phyloP scores from a whole-genome alignment of 2,329 filamentous ascomycete genomes.

The Pezicula carpinea region DNA sequence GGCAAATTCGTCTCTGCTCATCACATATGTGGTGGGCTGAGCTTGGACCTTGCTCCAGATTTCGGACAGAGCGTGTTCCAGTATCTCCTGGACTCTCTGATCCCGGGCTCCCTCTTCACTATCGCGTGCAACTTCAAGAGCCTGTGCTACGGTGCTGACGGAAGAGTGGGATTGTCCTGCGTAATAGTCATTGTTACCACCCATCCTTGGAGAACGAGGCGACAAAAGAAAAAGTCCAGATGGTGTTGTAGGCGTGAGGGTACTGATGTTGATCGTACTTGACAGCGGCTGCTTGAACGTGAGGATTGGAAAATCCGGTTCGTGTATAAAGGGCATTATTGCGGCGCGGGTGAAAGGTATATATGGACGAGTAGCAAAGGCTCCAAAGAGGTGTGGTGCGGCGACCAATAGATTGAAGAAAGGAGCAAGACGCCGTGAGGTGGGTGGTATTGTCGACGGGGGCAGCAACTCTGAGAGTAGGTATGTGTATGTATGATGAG shows the following conservation, averaged over 20 bases:
- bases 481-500: no score
- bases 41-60: conserved; percentile 66
- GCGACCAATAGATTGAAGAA: neutral
- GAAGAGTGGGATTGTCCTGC: neutral
- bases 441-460: no score
- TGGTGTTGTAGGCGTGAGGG: conserved; percentile 7
- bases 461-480: no score
- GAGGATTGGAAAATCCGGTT: conserved; percentile 19
- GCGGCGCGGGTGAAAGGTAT: neutral
- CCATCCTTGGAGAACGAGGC: conserved; percentile 15
- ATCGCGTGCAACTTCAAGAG: conserved; percentile 72
- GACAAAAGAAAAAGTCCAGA: conserved; percentile 10
- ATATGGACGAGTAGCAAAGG: neutral
- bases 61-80: conserved; percentile 58
- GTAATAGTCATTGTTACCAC: conserved; percentile 10
- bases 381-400: neutral
- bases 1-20: conserved; percentile 73
- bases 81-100: conserved; percentile 54
- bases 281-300: conserved; percentile 9
- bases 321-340: conserved; percentile 17
- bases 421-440: no score
- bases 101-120: conserved; percentile 62
- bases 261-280: no score
- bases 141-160: conserved; percentile 48
- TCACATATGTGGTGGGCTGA: conserved; percentile 65